Evolutionary conservation across 2,329 filamentous ascomycete species (phyloP).

Genomic region (Cladosporium colombiae): DNA sequence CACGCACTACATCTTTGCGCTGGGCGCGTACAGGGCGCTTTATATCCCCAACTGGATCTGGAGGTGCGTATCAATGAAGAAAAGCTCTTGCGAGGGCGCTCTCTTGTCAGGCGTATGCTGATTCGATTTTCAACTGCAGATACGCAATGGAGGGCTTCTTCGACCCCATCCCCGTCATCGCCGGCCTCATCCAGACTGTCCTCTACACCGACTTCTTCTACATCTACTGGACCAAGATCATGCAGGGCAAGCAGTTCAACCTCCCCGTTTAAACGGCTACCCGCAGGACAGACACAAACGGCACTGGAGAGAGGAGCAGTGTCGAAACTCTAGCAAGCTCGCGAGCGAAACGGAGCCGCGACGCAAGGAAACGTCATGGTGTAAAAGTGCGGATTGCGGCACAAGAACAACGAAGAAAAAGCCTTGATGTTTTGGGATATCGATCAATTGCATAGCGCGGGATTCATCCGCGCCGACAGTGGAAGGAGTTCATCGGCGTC

Average conservation of each 20-base stretch:
- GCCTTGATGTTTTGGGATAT: background rate
- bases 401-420: background rate
- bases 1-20: conserved; percentile 92
- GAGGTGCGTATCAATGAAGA: conserved; percentile 33
- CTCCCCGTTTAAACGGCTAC: conserved; percentile 47
- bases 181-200: conserved; percentile 88
- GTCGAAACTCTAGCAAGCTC: background rate
- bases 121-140: conserved; percentile 38
- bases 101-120: background rate
- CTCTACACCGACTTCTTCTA: conserved; percentile 99
- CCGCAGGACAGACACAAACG: background rate
- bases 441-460: conserved; percentile 9
- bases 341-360: background rate
- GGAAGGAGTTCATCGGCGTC: conserved; percentile 10
- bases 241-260: conserved; percentile 58
- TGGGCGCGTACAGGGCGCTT: conserved; percentile 85
- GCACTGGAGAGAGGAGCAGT: background rate
- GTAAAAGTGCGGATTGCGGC: background rate
- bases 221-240: conserved; percentile 91
- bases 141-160: conserved; percentile 79
- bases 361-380: background rate
- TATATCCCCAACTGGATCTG: conserved; percentile 99
- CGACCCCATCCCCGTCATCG: conserved; percentile 84
- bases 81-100: no score
- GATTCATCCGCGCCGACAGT: background rate